These are phyloP conservation scores for Ormosia semicastrata DNA, from an alignment of 306 rosid species.

Conservation along the genomic window DNA sequence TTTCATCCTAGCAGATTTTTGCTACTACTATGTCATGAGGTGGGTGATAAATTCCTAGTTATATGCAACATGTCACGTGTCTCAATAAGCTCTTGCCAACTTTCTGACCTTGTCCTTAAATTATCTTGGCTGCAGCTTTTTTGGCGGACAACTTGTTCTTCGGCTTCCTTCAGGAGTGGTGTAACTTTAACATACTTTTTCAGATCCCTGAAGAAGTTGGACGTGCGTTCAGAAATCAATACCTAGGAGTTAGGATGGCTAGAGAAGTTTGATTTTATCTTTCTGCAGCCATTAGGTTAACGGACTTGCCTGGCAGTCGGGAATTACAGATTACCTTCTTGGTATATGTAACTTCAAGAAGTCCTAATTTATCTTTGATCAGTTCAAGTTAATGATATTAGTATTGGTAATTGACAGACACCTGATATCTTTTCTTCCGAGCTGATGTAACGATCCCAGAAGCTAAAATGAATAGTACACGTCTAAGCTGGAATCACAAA, in stretches of 20 bases:
- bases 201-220: background rate
- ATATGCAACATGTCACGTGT: background rate
- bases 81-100: background rate
- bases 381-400: background rate
- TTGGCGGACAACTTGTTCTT: constrained; percentile 60
- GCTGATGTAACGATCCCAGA: background rate
- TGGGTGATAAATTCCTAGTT: constrained; percentile 16
- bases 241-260: background rate
- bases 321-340: background rate
- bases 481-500: background rate
- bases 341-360: background rate
- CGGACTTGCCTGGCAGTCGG: background rate
- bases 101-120: background rate
- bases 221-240: background rate
- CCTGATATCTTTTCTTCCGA: background rate
- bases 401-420: background rate
- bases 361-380: background rate
- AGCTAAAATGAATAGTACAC: background rate
- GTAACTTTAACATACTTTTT: background rate
- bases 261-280: background rate
- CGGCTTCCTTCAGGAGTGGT: constrained; percentile 51
- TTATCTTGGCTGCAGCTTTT: constrained; percentile 39
- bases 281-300: background rate
- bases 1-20: constrained; percentile 76
- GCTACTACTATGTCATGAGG: constrained; percentile 80